Evolutionary conservation across 1,284 basidiomycete species (phyloP).

Genomic region (Puccinia polysora): DNA sequence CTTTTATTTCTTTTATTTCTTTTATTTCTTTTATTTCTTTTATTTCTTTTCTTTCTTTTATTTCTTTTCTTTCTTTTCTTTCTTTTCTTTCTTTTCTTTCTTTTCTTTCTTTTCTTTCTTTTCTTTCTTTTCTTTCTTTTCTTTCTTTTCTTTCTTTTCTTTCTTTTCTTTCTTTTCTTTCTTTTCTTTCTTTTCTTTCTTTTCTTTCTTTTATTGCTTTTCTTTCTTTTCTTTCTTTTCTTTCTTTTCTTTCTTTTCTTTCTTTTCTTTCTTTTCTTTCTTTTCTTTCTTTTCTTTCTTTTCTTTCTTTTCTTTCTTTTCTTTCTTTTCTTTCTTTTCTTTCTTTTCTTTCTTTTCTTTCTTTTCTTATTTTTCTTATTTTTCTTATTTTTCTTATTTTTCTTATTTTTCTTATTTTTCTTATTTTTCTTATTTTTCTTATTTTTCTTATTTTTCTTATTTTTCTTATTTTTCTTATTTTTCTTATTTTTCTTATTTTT

Average conservation of each 20-base stretch:
- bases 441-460: too few species aligned
- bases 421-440: too few species aligned
- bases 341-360: neutral
- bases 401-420: too few species aligned
- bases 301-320: neutral
- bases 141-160: neutral
- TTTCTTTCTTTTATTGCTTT: neutral
- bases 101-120: neutral
- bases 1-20: neutral
- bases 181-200: neutral
- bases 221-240: neutral
- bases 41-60: neutral
- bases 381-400: too few species aligned
- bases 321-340: neutral
- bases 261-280: neutral
- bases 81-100: neutral
- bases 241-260: neutral
- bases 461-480: too few species aligned
- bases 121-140: neutral
- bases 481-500: too few species aligned
- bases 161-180: neutral
- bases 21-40: neutral
- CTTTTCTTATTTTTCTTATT: neutral
- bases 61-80: neutral
- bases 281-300: neutral